Conservation (phyloP, 495 filamentous ascomycete genomes). For the Wilcoxina mikolae region DNA sequence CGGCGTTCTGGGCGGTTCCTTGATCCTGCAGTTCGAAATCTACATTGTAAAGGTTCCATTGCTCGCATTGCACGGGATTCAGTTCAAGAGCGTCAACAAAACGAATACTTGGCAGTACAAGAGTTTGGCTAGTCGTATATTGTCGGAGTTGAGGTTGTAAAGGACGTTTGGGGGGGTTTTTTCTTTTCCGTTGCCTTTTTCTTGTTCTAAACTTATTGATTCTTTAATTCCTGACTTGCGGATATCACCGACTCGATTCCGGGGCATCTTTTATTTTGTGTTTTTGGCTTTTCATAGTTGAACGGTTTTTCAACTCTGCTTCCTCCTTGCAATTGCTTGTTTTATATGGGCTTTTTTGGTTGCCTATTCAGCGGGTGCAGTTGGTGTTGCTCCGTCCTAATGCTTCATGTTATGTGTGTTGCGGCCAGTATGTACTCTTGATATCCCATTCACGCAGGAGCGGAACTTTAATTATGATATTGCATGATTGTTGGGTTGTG, state of each 20-base stretch:
- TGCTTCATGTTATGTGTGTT: not conserved
- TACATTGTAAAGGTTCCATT: conserved; percentile 95
- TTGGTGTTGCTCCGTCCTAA: conserved; percentile 2
- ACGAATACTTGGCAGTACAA: conserved; percentile 98
- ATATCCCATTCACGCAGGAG: not conserved
- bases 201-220: conserved; percentile 5
- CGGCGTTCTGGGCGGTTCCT: conserved; percentile 62
- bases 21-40: conserved; percentile 84
- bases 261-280: not conserved
- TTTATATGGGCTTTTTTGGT: not conserved
- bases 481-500: not conserved
- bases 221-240: conserved; percentile 19
- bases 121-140: conserved; percentile 88
- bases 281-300: not conserved
- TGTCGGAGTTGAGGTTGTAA: conserved; percentile 71
- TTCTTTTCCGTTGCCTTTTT: conserved; percentile 3
- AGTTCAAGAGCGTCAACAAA: conserved; percentile 84
- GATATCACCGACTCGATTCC: not conserved
- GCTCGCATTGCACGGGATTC: conserved; percentile 82
- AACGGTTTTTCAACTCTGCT: no score
- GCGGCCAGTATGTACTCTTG: not conserved
- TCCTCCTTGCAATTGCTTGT: not conserved
- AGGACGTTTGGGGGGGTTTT: conserved; percentile 1
- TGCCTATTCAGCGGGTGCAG: conserved; percentile 3
- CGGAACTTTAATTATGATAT: not conserved